phyloP scores from a whole-genome alignment of 2,329 filamentous ascomycete species.

The Elsinoe ampelina region DNA sequence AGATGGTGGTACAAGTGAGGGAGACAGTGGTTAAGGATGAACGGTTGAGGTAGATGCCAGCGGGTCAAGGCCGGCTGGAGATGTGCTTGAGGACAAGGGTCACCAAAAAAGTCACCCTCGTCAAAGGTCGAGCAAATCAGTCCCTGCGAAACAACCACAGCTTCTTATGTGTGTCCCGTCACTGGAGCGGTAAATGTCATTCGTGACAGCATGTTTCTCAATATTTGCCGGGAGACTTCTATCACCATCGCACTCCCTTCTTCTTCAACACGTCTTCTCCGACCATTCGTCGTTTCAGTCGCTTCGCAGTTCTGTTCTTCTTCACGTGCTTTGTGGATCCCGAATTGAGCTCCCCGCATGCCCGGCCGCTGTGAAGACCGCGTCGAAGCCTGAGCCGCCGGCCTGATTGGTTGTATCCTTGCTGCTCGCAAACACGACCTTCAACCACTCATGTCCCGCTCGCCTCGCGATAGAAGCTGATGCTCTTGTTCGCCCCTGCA shows the following conservation, averaged over 20 bases:
- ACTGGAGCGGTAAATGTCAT: background rate
- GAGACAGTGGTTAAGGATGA: background rate
- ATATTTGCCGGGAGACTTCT: too few relatives aligned
- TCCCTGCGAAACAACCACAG: too few relatives aligned
- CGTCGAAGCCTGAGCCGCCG: background rate
- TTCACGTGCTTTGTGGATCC: background rate
- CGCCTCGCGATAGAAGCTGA: constrained; percentile 78
- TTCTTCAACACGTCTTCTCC: background rate
- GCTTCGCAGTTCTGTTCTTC: background rate
- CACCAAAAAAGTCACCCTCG: background rate
- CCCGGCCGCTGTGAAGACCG: background rate
- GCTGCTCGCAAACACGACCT: background rate
- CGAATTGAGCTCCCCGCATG: background rate
- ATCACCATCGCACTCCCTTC: too few relatives aligned
- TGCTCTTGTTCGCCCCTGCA: constrained; percentile 63
- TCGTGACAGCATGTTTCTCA: too few relatives aligned
- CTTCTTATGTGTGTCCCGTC: background rate
- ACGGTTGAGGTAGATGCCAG: background rate
- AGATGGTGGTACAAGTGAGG: background rate
- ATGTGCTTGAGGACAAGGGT: constrained; percentile 4
- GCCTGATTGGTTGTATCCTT: background rate
- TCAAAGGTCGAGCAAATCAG: background rate
- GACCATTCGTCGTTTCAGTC: background rate
- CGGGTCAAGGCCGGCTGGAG: background rate
- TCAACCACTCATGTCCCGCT: constrained; percentile 48